Conservation (phyloP, 768 basidiomycete genomes). For the Rhodotorula taiwanensis region DNA sequence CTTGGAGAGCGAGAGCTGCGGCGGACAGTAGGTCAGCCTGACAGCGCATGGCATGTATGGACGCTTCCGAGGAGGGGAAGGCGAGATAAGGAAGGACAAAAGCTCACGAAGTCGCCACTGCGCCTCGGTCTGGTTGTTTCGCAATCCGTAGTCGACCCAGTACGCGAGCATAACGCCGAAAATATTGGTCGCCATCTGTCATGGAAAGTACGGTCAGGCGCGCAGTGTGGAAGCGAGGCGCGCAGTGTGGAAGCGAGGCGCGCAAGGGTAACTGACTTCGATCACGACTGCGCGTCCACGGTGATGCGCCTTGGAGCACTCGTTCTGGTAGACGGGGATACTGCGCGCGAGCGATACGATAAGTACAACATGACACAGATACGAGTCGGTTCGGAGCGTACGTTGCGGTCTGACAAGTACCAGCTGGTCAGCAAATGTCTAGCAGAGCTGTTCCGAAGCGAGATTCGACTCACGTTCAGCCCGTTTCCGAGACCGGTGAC, state of each 20-base stretch:
- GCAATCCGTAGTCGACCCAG: constrained; percentile 61
- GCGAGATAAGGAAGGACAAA: background rate
- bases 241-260: background rate
- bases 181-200: constrained; percentile 46
- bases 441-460: constrained; percentile 45
- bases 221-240: background rate
- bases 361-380: background rate
- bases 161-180: constrained; percentile 60
- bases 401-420: background rate
- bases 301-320: constrained; percentile 57
- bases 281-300: constrained; percentile 60
- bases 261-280: constrained; percentile 43
- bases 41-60: no score
- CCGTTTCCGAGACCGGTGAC: constrained; percentile 61
- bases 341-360: background rate
- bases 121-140: constrained; percentile 34
- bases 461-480: constrained; percentile 52
- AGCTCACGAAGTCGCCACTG: constrained; percentile 1
- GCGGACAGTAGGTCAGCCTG: background rate
- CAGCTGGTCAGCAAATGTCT: background rate
- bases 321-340: constrained; percentile 48
- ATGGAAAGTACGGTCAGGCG: background rate
- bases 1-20: constrained; percentile 34
- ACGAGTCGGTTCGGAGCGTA: background rate
- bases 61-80: no score